Conservation (phyloP, 164 flowering plant species). For the Buxus sempervirens region DNA sequence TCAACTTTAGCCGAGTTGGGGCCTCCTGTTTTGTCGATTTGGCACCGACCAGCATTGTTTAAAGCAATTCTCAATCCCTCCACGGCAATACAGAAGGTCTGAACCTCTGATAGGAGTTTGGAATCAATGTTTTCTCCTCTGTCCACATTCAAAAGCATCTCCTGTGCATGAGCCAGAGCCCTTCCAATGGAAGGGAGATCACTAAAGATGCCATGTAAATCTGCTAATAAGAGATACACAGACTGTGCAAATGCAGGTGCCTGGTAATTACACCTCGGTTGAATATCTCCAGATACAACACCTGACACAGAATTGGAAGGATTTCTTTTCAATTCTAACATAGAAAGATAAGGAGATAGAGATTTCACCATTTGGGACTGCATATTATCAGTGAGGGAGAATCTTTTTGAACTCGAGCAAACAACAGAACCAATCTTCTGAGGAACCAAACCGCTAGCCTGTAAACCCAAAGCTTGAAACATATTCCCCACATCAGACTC, state of each 20-base stretch:
- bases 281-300: constrained; percentile 20
- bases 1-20: constrained; percentile 17
- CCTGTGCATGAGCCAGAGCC: constrained; percentile 69
- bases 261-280: constrained; percentile 35
- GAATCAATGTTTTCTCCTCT: constrained; percentile 60
- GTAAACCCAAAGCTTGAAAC: constrained; percentile 33
- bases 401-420: constrained; percentile 28
- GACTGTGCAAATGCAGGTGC: constrained; percentile 75
- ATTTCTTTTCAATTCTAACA: constrained; percentile 8
- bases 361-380: constrained; percentile 44
- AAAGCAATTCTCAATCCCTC: constrained; percentile 78
- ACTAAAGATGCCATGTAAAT: constrained; percentile 60
- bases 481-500: constrained; percentile 23
- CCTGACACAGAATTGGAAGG: constrained; percentile 24
- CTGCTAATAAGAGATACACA: constrained; percentile 60
- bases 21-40: constrained; percentile 25
- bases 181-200: constrained; percentile 64
- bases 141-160: constrained; percentile 64
- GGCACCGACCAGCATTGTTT: constrained; percentile 55
- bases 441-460: constrained; percentile 48
- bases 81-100: constrained; percentile 66
- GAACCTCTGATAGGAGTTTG: constrained; percentile 53
- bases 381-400: constrained; percentile 32
- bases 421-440: constrained; percentile 29
- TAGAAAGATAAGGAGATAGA: constrained; percentile 35